phyloP scores from a whole-genome alignment of 495 filamentous ascomycete genomes.

The Podospora pseudoanserina region DNA sequence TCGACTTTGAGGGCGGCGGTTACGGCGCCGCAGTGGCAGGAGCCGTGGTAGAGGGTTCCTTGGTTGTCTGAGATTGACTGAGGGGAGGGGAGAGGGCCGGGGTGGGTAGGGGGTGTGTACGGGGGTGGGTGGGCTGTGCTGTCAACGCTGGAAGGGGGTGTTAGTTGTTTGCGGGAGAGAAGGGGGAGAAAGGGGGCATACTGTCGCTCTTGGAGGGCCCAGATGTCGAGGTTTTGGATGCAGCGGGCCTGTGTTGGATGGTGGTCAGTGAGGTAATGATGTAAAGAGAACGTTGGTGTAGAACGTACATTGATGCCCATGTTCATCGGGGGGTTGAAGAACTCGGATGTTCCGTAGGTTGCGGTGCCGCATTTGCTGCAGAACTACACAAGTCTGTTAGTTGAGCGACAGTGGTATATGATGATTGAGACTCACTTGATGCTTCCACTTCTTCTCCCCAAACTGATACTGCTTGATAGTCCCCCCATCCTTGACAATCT shows the following conservation, averaged over 20 bases:
- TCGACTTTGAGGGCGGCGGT: slow-evolving; percentile 39
- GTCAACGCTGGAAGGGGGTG: slow-evolving; percentile 31
- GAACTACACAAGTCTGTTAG: slow-evolving; percentile 29
- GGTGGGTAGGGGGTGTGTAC: slow-evolving; percentile 36
- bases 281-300: neutral
- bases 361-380: slow-evolving; percentile 42
- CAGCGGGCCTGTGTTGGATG: slow-evolving; percentile 18
- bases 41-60: slow-evolving; percentile 43
- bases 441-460: slow-evolving; percentile 25
- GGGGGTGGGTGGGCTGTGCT: slow-evolving; percentile 26
- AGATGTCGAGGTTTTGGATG: slow-evolving; percentile 39
- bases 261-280: neutral
- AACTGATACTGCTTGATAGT: slow-evolving; percentile 40
- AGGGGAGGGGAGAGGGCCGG: slow-evolving; percentile 37
- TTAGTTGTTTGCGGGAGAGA: neutral
- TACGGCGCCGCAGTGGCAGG: slow-evolving; percentile 53
- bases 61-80: slow-evolving; percentile 29
- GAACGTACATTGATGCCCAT: slow-evolving; percentile 27
- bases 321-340: slow-evolving; percentile 4
- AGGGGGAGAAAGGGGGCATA: slow-evolving; percentile 18
- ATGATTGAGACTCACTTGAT: slow-evolving; percentile 30
- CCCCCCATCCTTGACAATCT: slow-evolving; percentile 39
- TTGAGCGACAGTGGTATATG: neutral
- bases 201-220: slow-evolving; percentile 29
- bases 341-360: slow-evolving; percentile 17